Percentiles rank a stretch among this genome's conserved stretches.
Evolutionary conservation across 1,284 basidiomycete genomes (phyloP).

Genomic region (Vanrija humicola): DNA sequence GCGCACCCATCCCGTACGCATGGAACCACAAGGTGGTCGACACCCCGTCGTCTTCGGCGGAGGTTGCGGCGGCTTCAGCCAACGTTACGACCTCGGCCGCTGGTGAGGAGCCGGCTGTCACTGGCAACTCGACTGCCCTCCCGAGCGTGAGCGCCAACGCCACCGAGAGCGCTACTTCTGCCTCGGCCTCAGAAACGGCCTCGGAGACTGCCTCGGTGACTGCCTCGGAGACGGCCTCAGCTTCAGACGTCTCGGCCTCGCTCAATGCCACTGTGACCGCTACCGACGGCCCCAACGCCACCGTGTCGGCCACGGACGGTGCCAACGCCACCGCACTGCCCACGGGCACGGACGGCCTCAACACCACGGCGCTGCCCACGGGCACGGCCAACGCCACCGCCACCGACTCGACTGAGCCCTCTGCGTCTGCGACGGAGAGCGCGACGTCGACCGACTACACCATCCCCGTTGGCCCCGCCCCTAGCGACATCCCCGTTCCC

Average conservation of each 20-base stretch:
- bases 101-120: neutral
- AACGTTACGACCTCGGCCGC: neutral
- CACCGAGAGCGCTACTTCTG: slow-evolving; percentile 3
- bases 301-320: neutral
- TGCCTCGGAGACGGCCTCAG: neutral
- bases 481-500: neutral
- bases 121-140: slow-evolving; percentile 1
- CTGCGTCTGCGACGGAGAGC: neutral
- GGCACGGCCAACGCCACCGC: slow-evolving; percentile 2
- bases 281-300: neutral
- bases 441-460: neutral
- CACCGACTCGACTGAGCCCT: neutral
- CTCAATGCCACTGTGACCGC: neutral
- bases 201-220: neutral
- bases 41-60: neutral
- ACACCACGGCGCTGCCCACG: neutral
- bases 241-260: neutral
- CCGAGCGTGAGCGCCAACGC: neutral
- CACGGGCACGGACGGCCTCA: neutral
- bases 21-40: neutral
- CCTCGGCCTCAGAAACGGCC: neutral
- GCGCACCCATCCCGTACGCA: neutral
- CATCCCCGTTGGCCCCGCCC: neutral
- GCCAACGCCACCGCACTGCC: slow-evolving; percentile 3
- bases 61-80: neutral